Evolutionary conservation across 768 basidiomycete genomes (phyloP).

Genomic region (Lactarius pseudohatsudake): DNA sequence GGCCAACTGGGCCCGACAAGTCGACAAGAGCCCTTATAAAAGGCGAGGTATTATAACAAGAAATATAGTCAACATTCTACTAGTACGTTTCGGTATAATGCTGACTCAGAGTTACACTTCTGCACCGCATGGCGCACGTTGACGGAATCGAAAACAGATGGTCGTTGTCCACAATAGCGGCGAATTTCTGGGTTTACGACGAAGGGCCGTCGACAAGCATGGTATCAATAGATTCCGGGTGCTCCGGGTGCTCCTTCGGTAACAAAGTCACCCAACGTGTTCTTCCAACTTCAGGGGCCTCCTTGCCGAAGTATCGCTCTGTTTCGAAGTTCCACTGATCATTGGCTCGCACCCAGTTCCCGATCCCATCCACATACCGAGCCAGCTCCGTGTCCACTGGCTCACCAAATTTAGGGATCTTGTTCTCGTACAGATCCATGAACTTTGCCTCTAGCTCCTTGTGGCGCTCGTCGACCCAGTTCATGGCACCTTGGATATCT

Average conservation of each 20-base stretch:
- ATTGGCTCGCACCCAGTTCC: slow-evolving; percentile 42
- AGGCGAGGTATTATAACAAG: no score
- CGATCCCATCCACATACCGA: slow-evolving; percentile 42
- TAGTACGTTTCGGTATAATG: no score
- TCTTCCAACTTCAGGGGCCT: background rate
- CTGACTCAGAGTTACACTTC: no score
- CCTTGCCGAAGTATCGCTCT: slow-evolving; percentile 15
- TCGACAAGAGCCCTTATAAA: no score
- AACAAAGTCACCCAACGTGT: background rate
- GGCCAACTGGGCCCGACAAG: no score
- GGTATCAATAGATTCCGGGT: background rate
- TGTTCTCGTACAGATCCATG: slow-evolving; percentile 31
- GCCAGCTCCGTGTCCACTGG: slow-evolving; percentile 38
- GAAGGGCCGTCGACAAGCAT: background rate
- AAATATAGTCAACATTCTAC: no score
- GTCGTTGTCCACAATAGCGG: no score
- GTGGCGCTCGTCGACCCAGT: slow-evolving; percentile 35
- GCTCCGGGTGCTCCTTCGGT: background rate
- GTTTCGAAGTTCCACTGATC: slow-evolving; percentile 43
- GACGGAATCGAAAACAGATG: no score
- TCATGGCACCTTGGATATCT: slow-evolving; percentile 36
- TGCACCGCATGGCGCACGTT: no score
- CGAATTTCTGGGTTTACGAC: background rate
- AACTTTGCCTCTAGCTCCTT: slow-evolving; percentile 35
- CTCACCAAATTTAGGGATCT: slow-evolving; percentile 39